Base-by-base conservation (phyloP, 2,329 filamentous ascomycete genomes). In the Sarocladiaceae sp. region DNA sequence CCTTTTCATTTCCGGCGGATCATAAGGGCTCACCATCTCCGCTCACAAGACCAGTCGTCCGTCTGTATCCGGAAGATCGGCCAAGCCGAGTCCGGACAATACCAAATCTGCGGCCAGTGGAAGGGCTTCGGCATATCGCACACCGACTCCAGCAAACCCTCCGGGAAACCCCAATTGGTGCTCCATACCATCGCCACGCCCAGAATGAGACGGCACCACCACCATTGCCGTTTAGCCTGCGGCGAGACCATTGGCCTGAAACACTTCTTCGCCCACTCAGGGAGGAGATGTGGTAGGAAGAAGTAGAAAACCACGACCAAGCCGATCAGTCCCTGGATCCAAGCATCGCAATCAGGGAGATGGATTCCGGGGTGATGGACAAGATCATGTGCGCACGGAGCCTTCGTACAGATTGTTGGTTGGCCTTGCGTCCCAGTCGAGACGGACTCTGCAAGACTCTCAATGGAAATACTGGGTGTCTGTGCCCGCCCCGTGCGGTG, bases 11-110 rank as follows among this genome's bases (percentile, higher is more conserved):
- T n/a, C n/a, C n/a, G n/a, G n/a, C n/a, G n/a, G n/a, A n/a, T n/a
- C n/a, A n/a, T n/a, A n/a, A n/a, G n/a, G n/a, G n/a, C n/a, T n/a
- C 13, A 41, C 37, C 37, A 41, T 19, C 37, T 41, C 15, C 37
- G 26, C 37, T 41, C 37, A 21, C n/a, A 6, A 21, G 19, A 3
- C 10, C 4, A 5, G 13, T 27, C n/a, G 13, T 9, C 21, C 15
- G 18, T n/a, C 10, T 29, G 18, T 10, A 15, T 21, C 12, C n/a
- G 15, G 13, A 41, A 41, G 4, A 27, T 29, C 12, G 37, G 37
- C 13, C 4, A 3, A 13, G 37, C 37, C 12, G 21, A 29, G 23
- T 41, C 37, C 5, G 37, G 37, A 10, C 19, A 27, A 29, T 41
- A 41, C 37, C 37, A 41, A 18, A 41, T 41, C 23, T 41, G 23